Evolutionary conservation across 345 rosid species (phyloP), one percentile per base, ranked within the genome.

Genomic region (Hevea brasiliensis): DNA sequence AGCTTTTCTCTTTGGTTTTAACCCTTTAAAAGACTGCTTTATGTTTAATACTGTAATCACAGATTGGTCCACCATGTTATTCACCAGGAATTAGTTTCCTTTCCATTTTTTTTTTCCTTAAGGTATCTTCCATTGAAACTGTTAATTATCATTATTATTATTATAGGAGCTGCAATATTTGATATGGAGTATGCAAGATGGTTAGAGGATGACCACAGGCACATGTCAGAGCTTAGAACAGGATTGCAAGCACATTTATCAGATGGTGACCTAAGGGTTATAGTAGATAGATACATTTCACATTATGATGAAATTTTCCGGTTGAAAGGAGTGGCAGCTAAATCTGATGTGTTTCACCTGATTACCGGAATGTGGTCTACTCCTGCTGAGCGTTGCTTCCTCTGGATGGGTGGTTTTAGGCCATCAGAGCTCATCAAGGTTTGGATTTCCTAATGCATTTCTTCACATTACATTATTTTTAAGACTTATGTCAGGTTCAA

Each of bases 371-470:
- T 86, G 83, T 95, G 99, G 99, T 75, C 86, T 13, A 85, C 98
- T 6, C 90, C 96, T 0, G 94, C 97, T 0, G 99, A 95, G 70
- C 97, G 99, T 9, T 92, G 98, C 83, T 95, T 95, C 82, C 91
- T 95, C 9, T 95, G 99, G 99, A 92, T 95, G 89, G 99, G 94
- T 7, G 99, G 99, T 21, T 95, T 95, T 56, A 82, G 93, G 53
- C 98, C 99, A 13, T 95, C 99, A 1, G 99, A 95, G 21, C 89
- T 92, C 24, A 91, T 95, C 84, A 95, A 92, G 98, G 99, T 92
- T 44, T 6, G 61, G 11, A 8, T 26, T 23, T 42, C 17, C 29
- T 64, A 9, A 14, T 47, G 9, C 45, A 72, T 72, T 61, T n/a
- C 21, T 50, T 9, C 58, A 48, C 56, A 62, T 54, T 23, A 9